These are phyloP conservation scores for Ophiostoma piceae DNA, from an alignment of 2,329 filamentous ascomycete genomes.

Conservation along the genomic window DNA sequence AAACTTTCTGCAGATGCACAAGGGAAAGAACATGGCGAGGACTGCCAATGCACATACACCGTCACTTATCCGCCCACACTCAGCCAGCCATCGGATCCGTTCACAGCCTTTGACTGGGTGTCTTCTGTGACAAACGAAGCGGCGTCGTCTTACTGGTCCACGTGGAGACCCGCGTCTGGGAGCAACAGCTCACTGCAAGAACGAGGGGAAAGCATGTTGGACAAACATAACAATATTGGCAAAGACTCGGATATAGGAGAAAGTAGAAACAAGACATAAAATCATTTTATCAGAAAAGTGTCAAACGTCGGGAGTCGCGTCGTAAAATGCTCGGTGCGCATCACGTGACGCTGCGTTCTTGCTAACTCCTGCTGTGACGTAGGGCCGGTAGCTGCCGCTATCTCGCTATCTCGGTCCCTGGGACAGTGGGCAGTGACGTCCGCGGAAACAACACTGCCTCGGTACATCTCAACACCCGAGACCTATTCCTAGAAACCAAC, in stretches of 20 bases:
- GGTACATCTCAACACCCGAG: neutral
- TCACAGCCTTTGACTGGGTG: neutral
- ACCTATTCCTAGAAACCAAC: neutral
- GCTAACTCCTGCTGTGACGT: neutral
- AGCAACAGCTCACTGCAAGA: neutral
- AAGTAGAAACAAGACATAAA: too few species aligned
- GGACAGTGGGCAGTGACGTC: neutral
- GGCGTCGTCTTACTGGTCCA: neutral
- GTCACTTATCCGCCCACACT: neutral
- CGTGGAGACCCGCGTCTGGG: neutral
- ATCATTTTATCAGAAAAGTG: too few species aligned
- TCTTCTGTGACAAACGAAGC: slow-evolving; percentile 2
- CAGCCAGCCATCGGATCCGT: neutral
- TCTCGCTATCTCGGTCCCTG: neutral
- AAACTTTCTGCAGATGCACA: too few species aligned
- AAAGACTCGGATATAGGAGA: neutral
- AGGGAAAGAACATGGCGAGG: neutral
- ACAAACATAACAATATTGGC: neutral
- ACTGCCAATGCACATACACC: neutral
- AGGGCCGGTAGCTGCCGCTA: neutral
- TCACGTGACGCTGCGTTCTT: neutral
- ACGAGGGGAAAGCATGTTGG: neutral
- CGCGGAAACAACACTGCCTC: neutral
- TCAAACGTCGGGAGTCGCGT: neutral
- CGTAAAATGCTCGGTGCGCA: neutral